A percentile compares a stretch with the other conserved stretches of the same genome.
Conservation (phyloP, 768 basidiomycete genomes). For the Cubamyces sp. region DNA sequence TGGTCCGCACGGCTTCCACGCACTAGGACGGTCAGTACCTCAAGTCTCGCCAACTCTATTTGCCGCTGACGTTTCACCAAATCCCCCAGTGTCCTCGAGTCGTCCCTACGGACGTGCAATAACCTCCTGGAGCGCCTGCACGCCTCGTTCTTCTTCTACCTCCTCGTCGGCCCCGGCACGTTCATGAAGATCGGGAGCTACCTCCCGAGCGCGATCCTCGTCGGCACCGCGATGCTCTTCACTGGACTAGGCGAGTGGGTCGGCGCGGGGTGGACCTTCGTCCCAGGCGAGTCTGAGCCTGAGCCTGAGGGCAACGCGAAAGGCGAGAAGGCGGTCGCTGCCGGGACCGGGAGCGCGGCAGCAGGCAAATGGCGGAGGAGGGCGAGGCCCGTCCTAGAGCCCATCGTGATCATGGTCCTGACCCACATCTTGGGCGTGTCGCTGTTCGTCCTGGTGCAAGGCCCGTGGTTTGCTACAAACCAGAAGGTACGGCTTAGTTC, state of each 20-base stretch:
- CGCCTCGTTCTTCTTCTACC: conserved; percentile 97
- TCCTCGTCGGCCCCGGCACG: conserved; percentile 62
- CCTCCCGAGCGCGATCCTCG: conserved; percentile 83
- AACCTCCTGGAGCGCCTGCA: conserved; percentile 96
- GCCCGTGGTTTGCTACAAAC: conserved; percentile 47
- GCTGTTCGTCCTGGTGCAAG: conserved; percentile 54
- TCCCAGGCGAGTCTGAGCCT: not conserved
- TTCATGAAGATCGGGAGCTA: conserved; percentile 93
- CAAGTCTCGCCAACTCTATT: conserved; percentile 12
- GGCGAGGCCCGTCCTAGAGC: conserved; percentile 56
- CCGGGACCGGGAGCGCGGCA: not conserved
- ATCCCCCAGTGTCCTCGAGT: conserved; percentile 74
- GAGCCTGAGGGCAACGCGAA: not conserved
- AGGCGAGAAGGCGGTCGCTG: conserved; percentile 1
- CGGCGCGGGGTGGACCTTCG: conserved; percentile 57
- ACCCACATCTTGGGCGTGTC: conserved; percentile 61
- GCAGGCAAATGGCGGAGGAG: conserved; percentile 47
- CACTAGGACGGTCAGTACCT: conserved; percentile 71
- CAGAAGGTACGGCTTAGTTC: conserved; percentile 41
- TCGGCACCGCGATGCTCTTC: conserved; percentile 86
- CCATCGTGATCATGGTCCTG: conserved; percentile 53
- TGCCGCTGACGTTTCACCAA: not conserved
- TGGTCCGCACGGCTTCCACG: conserved; percentile 95
- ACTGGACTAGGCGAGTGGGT: conserved; percentile 79
- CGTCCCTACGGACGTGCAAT: conserved; percentile 86